phyloP scores from a whole-genome alignment of 768 basidiomycete species.

The Hydnomerulius pinastri region DNA sequence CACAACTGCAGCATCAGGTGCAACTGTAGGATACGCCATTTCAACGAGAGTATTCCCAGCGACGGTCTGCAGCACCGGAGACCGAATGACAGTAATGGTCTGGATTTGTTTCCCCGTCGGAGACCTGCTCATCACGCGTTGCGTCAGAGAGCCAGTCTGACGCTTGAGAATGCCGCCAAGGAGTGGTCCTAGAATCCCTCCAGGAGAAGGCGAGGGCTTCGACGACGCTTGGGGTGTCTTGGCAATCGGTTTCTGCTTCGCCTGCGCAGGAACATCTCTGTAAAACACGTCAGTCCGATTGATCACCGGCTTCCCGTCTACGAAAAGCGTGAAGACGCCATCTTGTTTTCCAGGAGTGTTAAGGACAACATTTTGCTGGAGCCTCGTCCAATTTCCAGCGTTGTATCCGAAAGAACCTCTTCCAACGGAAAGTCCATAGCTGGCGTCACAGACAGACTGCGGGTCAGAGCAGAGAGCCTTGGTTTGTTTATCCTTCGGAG shows the following conservation, averaged over 20 bases:
- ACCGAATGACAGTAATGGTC: background rate
- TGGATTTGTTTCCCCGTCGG: background rate
- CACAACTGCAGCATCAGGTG: background rate
- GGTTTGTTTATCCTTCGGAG: conserved; percentile 71
- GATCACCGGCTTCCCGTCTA: conserved; percentile 60
- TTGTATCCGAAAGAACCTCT: conserved; percentile 69
- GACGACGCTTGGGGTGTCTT: background rate
- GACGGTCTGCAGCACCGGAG: background rate
- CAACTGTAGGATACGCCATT: background rate
- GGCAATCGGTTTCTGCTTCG: background rate
- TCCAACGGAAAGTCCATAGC: conserved; percentile 75
- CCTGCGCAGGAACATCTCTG: conserved; percentile 40
- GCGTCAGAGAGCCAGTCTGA: background rate
- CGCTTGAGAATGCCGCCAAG: conserved; percentile 4
- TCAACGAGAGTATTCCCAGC: background rate
- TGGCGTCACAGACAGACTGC: conserved; percentile 59
- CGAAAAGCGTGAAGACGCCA: conserved; percentile 62
- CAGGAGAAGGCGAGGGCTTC: background rate
- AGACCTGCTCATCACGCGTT: background rate
- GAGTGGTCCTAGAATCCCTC: conserved; percentile 9
- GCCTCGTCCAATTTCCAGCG: conserved; percentile 67
- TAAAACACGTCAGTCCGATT: conserved; percentile 62
- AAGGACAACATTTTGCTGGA: conserved; percentile 67
- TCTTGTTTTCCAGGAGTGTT: conserved; percentile 76
- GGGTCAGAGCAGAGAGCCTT: conserved; percentile 56